Conservation (phyloP, 768 basidiomycete genomes). For the Lentinula aciculospora region DNA sequence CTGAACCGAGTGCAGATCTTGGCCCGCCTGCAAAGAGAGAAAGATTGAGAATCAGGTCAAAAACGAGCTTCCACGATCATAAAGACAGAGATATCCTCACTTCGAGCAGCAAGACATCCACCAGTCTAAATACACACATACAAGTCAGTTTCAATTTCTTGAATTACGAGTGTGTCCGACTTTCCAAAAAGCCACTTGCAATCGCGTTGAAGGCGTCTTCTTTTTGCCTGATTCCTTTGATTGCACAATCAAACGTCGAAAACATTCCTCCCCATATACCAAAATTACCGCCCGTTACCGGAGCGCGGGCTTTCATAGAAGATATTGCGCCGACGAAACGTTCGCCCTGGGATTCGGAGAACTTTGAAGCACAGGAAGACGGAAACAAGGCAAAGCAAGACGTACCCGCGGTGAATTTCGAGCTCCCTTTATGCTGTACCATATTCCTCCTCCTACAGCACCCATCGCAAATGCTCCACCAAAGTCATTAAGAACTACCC, state of each 20-base stretch:
- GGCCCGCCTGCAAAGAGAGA: slow-evolving; percentile 85
- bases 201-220: slow-evolving; percentile 99
- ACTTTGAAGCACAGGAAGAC: neutral
- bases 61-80: neutral
- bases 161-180: neutral
- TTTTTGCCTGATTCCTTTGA: slow-evolving; percentile 95
- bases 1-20: slow-evolving; percentile 84
- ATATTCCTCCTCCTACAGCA: slow-evolving; percentile 94
- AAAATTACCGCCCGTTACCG: slow-evolving; percentile 97
- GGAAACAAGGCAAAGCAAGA: slow-evolving; percentile 8
- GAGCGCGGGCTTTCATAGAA: slow-evolving; percentile 96
- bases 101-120: slow-evolving; percentile 89
- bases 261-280: slow-evolving; percentile 98
- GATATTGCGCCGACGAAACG: slow-evolving; percentile 90
- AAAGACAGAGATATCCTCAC: slow-evolving; percentile 44
- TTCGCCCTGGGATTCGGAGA: slow-evolving; percentile 61
- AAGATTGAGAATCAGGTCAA: neutral
- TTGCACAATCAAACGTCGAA: slow-evolving; percentile 96
- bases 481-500: slow-evolving; percentile 98
- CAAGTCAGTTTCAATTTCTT: neutral
- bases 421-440: slow-evolving; percentile 98
- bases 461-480: slow-evolving; percentile 98
- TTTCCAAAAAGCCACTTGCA: slow-evolving; percentile 42
- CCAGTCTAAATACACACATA: slow-evolving; percentile 55
- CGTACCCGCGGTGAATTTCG: slow-evolving; percentile 91